Evolutionary conservation across 495 filamentous ascomycete species (phyloP), one percentile per base, ranked within the genome.

Genomic region (Podospora didyma): DNA sequence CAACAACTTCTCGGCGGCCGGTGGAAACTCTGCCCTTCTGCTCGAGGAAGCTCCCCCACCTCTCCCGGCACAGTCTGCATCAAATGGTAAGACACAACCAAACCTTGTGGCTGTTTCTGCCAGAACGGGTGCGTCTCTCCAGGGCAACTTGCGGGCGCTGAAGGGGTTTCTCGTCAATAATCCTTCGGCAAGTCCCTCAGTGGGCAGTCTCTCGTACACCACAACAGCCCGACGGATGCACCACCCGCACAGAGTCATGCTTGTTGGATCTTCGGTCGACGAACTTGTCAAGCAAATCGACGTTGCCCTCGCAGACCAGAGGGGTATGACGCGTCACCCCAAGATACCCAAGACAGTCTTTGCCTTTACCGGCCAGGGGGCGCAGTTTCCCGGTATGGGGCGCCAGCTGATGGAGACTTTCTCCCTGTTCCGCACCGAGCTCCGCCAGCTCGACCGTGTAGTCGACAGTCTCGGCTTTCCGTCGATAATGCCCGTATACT

Each of bases 221-320:
- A 61, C 59, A 17, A 61, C 59, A 10, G 59, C 59, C 1, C 53
- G 59, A 12, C 41, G 54, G 7, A 44, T 62, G 53, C 76, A 91
- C 12, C 81, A 85, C 50, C 80, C 88, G 4, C 83, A 84, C 46
- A 89, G 83, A 51, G 88, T 87, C 20, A 89, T 89, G 73, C 86
- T 90, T 65, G 85, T 86, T 5, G 76, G 39, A 10, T 39, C 80
- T 0, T 85, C 89, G 55, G 79, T 90, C 20, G 82, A 89, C n/a
- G 79, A 86, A n/a, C 84, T 91, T 19, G 67, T 87, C 2, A 74
- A 66, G 42, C 72, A 22, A 41, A 10, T 16, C 41, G 31, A 6
- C 16, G 7, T 14, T 16, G n/a, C 9, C 49, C 28, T 19, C 31
- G 5, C 17, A 37, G 31, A n/a, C n/a, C n/a, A n/a, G n/a, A n/a